Base-by-base conservation (phyloP, 495 filamentous ascomycete genomes). In the Mytilinidion resinicola region DNA sequence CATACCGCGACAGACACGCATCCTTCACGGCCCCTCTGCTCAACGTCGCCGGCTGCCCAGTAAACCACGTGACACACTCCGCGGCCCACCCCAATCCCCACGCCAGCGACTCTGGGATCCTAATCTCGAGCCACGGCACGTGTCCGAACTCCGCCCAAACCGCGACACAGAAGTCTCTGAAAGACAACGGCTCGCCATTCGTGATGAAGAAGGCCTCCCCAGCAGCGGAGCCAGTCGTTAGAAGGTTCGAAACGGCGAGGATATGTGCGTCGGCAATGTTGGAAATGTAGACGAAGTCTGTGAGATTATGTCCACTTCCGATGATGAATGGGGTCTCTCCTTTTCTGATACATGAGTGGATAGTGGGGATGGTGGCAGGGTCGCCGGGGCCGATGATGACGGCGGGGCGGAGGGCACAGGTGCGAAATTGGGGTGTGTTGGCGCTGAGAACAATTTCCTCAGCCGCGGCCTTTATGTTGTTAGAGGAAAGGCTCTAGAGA, bases 211-310 rank as follows among this genome's bases (percentile, higher is more conserved):
- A 82, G 14, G 76, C 79, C 57, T 85, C 75, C 0, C 84, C 84
- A 0, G 82, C 80, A 20, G 82, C 82, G 8, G 80, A 82, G 39
- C 67, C 74, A 0, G 74, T 72, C 4, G 75, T 76, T 17, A 82
- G 60, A 50, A 86, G 72, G 61, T 84, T 84, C 61, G 80, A 76
- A 4, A 78, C 76, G 4, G 84, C 83, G 36, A 87, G 76, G 21
- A 85, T 69, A 64, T 86, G 82, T 17, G 83, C 83, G 60, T 85
- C 77, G 14, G 81, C 84, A 30, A 81, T 68, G 55, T 87, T 87
- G 60, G 69, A 69, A 20, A 84, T 78, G 65, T 85, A 81, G 21
- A 79, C 82, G 47, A 84, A 78, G 67, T 86, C 82, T 73, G 78
- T 82, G 46, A 85, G 58, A 59, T 86, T 87, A 10, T 70, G 58